Evolutionary conservation across 2,329 filamentous ascomycete species (phyloP).

Genomic region (Sporothrix euskadiensis): DNA sequence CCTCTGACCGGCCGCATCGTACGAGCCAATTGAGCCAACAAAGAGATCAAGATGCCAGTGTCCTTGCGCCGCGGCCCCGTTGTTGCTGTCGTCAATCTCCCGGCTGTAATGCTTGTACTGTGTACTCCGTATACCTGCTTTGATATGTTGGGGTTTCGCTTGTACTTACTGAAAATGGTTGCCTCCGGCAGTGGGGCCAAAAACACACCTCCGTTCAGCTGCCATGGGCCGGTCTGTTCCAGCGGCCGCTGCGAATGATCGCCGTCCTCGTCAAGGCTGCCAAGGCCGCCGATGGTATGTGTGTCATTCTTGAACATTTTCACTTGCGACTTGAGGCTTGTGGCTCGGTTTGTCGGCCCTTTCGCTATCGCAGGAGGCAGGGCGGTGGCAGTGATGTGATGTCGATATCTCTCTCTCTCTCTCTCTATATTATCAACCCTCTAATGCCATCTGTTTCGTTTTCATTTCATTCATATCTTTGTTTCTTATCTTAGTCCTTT

Average conservation of each 20-base stretch:
- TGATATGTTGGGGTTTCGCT: neutral
- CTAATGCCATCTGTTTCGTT: neutral
- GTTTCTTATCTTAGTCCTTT: too few species aligned
- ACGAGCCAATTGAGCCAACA: neutral
- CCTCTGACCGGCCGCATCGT: neutral
- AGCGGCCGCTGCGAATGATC: neutral
- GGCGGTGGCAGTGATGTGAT: neutral
- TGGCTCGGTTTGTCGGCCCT: neutral
- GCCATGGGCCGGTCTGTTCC: constrained; percentile 8
- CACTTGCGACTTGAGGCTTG: neutral
- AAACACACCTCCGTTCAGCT: constrained; percentile 7
- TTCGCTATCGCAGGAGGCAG: neutral
- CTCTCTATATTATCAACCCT: neutral
- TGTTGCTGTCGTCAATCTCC: neutral
- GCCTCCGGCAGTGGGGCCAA: neutral
- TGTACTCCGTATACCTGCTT: too few species aligned
- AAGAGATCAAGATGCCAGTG: neutral
- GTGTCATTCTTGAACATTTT: neutral
- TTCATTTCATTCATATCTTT: neutral
- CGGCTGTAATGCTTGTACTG: neutral
- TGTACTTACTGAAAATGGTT: constrained; percentile 17
- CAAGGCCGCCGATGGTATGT: neutral
- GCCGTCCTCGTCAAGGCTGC: neutral
- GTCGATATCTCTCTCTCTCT: neutral
- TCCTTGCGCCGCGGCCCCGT: neutral